These are phyloP conservation scores for Aspergillus nidulans DNA, from an alignment of 495 filamentous ascomycete genomes.

Conservation along the genomic window DNA sequence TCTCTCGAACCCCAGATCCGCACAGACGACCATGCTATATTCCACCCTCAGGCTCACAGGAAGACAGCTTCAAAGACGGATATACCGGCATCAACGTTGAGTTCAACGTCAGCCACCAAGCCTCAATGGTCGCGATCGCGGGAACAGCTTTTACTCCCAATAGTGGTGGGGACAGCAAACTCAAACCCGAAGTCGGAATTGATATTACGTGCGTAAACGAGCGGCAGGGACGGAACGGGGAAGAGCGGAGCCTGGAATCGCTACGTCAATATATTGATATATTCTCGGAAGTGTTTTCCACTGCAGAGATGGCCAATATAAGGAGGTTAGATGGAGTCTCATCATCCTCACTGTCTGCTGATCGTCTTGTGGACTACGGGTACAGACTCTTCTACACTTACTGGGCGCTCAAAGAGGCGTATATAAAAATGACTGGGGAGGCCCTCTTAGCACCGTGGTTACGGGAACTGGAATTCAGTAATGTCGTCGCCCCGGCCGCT, in stretches of 20 bases:
- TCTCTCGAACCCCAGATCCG: conserved; percentile 57
- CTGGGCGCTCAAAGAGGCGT: conserved; percentile 88
- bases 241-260: conserved; percentile 41
- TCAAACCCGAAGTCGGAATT: conserved; percentile 50
- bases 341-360: neutral
- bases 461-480: conserved; percentile 59
- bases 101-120: conserved; percentile 90
- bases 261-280: conserved; percentile 70
- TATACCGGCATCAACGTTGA: conserved; percentile 37
- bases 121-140: conserved; percentile 65
- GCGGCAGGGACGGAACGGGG: conserved; percentile 40
- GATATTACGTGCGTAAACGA: conserved; percentile 77
- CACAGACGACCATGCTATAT: conserved; percentile 59
- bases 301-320: conserved; percentile 53
- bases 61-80: conserved; percentile 21
- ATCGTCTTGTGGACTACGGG: conserved; percentile 47
- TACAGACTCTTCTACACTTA: conserved; percentile 80
- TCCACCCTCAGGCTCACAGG: conserved; percentile 17
- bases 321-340: conserved; percentile 31
- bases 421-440: conserved; percentile 90
- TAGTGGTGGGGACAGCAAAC: neutral
- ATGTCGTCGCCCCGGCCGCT: conserved; percentile 55
- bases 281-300: conserved; percentile 73
- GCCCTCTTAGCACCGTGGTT: conserved; percentile 80
- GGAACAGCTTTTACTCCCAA: conserved; percentile 29